These are phyloP conservation scores for Cyberlindnera xishuangbannaensis DNA, from an alignment of 805 yeast genomes.

Conservation along the genomic window DNA sequence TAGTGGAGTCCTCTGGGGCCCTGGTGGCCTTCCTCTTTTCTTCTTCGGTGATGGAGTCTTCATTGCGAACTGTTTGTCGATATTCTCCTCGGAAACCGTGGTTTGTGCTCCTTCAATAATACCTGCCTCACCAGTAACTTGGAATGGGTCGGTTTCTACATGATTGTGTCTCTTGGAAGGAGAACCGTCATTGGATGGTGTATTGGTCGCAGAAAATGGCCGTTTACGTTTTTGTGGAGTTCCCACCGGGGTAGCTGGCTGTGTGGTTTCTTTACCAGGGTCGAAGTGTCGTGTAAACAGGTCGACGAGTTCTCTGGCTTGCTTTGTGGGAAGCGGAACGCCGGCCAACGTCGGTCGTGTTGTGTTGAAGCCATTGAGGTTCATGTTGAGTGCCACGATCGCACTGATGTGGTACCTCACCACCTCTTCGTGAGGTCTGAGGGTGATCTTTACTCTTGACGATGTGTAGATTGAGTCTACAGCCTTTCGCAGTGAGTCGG, in stretches of 20 bases:
- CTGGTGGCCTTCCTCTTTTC: slow-evolving; percentile 19
- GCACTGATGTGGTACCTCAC: slow-evolving; percentile 70
- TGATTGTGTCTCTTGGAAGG: no score
- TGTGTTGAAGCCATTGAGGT: slow-evolving; percentile 32
- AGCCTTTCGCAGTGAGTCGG: slow-evolving; percentile 31
- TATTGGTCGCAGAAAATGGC: no score
- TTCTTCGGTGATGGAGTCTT: slow-evolving; percentile 4
- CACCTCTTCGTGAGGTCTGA: slow-evolving; percentile 50
- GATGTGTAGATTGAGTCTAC: slow-evolving; percentile 36
- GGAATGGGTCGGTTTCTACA: no score
- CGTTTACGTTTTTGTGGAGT: slow-evolving; percentile 17
- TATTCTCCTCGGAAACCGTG: neutral
- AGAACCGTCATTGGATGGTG: no score
- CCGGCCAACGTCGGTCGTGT: slow-evolving; percentile 44
- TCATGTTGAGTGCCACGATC: slow-evolving; percentile 48
- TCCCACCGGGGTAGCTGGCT: slow-evolving; percentile 9
- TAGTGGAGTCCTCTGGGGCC: slow-evolving; percentile 8
- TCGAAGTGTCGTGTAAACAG: slow-evolving; percentile 7
- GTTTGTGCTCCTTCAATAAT: no score
- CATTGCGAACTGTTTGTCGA: slow-evolving; percentile 2
- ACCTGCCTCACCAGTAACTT: no score
- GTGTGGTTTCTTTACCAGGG: neutral
- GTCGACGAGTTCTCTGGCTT: slow-evolving; percentile 30
- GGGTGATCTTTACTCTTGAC: slow-evolving; percentile 41
- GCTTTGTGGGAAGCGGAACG: slow-evolving; percentile 51